Base-by-base conservation (phyloP, 2,329 filamentous ascomycete species). In the Phialophora verrucosa region DNA sequence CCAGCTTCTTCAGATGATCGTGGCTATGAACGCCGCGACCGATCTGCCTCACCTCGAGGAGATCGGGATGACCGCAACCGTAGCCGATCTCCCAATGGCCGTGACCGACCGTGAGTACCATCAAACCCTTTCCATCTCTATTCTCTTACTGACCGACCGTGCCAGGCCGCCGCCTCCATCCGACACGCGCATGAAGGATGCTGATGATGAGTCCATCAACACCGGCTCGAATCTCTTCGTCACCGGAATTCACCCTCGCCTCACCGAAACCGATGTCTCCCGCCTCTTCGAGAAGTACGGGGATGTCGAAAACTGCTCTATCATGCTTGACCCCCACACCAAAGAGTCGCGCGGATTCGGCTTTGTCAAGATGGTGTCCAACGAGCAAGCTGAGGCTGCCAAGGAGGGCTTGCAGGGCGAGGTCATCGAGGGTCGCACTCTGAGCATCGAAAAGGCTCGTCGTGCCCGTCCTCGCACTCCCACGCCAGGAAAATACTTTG, bases 261-360 rank as follows among this genome's bases (percentile, higher is more conserved):
- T 99, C 72, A 89, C 87, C 56, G 95, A 99, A 80, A 87, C 89
- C 17, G 95, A 98, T 77, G 92, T 99, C 69, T 91, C 91, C 62
- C 93, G 93, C 78, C 89, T 99, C 72, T 99, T 99, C 77, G 93
- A 97, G 83, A 99, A 98, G 82, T 98, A 98, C 76, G 95, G 95
- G 73, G 93, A 97, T 78, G 95, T 99, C 60, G 94, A 98, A 83
- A 98, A 96, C 83, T 98, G 94, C 84, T 96, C 97, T 80, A 99
- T 99, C 83, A 99, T 99, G 95, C 89, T 94, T 76, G 95, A 99
- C 77, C 95, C 95, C 69, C 95, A 99, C 81, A 96, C 92, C 76
- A 96, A 97, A 83, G 95, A 99, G 82, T 98, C 94, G 74, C 95
- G 95, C 80, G 95, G 95, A 72, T 99, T 99, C 73, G 95, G 95